phyloP scores from a whole-genome alignment of 1,284 basidiomycete genomes.

The Entoloma clypeatum region DNA sequence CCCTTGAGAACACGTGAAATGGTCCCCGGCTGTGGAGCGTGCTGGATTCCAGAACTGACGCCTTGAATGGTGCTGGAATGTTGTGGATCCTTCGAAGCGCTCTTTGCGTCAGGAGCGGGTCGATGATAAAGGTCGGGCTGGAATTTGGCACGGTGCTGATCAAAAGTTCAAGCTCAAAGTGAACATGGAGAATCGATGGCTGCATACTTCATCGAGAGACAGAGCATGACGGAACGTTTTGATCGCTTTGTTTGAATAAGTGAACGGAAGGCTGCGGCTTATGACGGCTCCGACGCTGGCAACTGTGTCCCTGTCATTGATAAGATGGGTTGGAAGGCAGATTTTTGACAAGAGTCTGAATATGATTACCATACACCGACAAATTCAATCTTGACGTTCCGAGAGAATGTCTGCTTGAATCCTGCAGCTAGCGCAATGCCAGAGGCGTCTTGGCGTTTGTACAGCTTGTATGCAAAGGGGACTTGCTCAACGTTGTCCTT shows the following conservation, averaged over 20 bases:
- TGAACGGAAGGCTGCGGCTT: constrained; percentile 57
- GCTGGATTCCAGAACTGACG: constrained; percentile 2
- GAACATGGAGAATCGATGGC: constrained; percentile 1
- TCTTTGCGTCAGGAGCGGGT: constrained; percentile 23
- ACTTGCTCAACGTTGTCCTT: constrained; percentile 53
- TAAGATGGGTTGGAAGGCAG: no score
- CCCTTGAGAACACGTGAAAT: constrained; percentile 11
- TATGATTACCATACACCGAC: constrained; percentile 62
- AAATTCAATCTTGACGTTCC: constrained; percentile 52
- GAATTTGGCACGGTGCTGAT: constrained; percentile 53
- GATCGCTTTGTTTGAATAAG: constrained; percentile 53
- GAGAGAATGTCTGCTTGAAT: constrained; percentile 61
- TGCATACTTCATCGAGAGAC: constrained; percentile 56
- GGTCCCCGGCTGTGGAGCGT: constrained; percentile 2
- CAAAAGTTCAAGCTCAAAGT: not conserved
- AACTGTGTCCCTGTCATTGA: constrained; percentile 17
- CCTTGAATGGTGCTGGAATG: constrained; percentile 17
- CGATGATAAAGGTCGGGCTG: constrained; percentile 50
- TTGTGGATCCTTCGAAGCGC: constrained; percentile 22
- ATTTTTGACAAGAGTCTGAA: no score
- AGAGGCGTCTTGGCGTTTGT: constrained; percentile 39
- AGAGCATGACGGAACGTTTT: constrained; percentile 60
- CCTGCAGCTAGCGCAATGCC: constrained; percentile 50
- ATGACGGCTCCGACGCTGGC: constrained; percentile 59
- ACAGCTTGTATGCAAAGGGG: constrained; percentile 67